Conservation (phyloP, 2,329 filamentous ascomycete genomes). For the Onygena corvina region DNA sequence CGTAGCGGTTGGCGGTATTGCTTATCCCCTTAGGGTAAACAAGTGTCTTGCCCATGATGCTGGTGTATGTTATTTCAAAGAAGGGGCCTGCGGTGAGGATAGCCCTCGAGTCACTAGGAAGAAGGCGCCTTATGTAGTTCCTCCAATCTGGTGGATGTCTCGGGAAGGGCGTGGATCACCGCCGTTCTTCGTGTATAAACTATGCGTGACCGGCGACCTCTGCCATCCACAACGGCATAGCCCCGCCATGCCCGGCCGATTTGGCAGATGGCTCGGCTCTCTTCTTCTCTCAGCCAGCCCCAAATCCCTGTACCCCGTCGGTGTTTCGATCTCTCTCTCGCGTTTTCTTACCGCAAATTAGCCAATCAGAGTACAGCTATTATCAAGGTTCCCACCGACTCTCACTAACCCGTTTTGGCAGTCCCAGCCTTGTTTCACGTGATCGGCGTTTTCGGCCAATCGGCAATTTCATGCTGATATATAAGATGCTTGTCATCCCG, state of each 20-base stretch:
- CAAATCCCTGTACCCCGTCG: neutral
- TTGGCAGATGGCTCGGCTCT: neutral
- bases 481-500: too few relatives aligned
- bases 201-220: too few relatives aligned
- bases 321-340: neutral
- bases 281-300: neutral
- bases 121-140: too few relatives aligned
- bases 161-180: too few relatives aligned
- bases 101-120: neutral
- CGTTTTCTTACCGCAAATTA: neutral
- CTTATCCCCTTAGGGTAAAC: conserved; percentile 51
- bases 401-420: neutral
- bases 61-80: neutral
- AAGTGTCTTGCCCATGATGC: conserved; percentile 32
- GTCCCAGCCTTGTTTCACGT: neutral
- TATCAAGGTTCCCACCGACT: neutral
- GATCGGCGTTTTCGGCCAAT: neutral
- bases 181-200: too few relatives aligned
- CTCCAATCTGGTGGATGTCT: too few relatives aligned
- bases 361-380: neutral
- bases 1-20: conserved; percentile 57
- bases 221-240: too few relatives aligned
- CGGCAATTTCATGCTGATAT: neutral
- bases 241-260: neutral
- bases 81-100: neutral